Percentiles rank a stretch among this genome's conserved stretches.
These are phyloP conservation scores for Pouteria glomerata DNA, from an alignment of 148 eudicot species.

Conservation along the genomic window DNA sequence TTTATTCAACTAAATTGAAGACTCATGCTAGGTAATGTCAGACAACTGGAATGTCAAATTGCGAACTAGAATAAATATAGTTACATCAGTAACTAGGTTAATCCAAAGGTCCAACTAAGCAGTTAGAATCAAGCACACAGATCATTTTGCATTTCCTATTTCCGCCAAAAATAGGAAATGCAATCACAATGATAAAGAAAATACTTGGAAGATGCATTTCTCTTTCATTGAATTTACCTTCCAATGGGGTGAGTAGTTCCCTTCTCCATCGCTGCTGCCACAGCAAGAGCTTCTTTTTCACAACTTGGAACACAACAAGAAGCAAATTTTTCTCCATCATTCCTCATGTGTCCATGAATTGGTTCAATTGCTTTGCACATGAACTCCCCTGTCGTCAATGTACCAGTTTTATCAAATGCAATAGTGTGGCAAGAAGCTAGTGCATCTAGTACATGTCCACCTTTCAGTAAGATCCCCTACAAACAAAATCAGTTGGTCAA, in stretches of 20 bases:
- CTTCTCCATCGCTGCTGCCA: constrained; percentile 99
- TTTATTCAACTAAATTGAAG: neutral
- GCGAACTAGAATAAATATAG: neutral
- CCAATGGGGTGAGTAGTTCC: constrained; percentile 99
- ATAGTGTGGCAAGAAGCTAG: constrained; percentile 81
- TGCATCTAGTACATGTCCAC: constrained; percentile 90
- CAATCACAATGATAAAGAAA: neutral
- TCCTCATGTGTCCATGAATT: constrained; percentile 63
- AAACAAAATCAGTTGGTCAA: constrained; percentile 3
- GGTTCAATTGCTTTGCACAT: constrained; percentile 94
- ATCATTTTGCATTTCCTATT: neutral
- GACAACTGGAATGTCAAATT: neutral
- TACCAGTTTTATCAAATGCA: constrained; percentile 99
- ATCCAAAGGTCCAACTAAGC: constrained; percentile 1
- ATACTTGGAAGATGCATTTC: neutral
- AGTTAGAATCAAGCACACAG: neutral
- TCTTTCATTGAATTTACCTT: constrained; percentile 46
- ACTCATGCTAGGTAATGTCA: neutral
- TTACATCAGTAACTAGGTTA: neutral
- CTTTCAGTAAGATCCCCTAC: constrained; percentile 93
- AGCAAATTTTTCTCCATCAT: constrained; percentile 23
- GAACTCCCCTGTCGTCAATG: constrained; percentile 91
- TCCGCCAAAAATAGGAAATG: neutral
- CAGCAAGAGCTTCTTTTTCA: constrained; percentile 97
- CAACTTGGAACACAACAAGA: constrained; percentile 85